Evolutionary conservation across 2,329 filamentous ascomycete genomes (phyloP).

Genomic region (Penicillium glabrum): DNA sequence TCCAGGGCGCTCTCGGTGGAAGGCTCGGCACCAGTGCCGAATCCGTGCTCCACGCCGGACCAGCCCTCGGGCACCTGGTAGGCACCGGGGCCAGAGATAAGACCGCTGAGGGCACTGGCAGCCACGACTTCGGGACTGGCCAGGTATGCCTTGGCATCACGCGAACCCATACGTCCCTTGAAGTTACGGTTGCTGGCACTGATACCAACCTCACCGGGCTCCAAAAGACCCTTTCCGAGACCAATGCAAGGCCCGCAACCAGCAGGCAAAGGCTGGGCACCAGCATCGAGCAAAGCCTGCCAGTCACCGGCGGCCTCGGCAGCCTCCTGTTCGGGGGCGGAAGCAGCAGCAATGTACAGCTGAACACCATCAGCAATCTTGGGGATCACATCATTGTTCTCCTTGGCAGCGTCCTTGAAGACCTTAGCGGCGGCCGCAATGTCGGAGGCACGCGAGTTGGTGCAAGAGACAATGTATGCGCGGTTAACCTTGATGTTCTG

Average conservation of each 20-base stretch:
- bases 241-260: conserved; percentile 88
- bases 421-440: conserved; percentile 79
- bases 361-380: conserved; percentile 75
- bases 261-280: conserved; percentile 68
- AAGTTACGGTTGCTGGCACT: conserved; percentile 85
- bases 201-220: conserved; percentile 84
- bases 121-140: conserved; percentile 89
- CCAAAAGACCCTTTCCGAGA: conserved; percentile 73
- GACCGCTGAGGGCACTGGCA: conserved; percentile 70
- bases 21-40: conserved; percentile 66
- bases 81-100: conserved; percentile 66
- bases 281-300: conserved; percentile 77
- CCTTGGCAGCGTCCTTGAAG: conserved; percentile 71
- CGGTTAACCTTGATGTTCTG: conserved; percentile 77
- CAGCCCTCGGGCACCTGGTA: conserved; percentile 71
- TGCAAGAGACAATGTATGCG: conserved; percentile 88
- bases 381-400: conserved; percentile 60
- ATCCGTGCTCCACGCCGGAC: conserved; percentile 62
- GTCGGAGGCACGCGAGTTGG: conserved; percentile 80
- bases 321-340: conserved; percentile 69
- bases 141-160: conserved; percentile 78
- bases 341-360: conserved; percentile 89
- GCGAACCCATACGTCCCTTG: conserved; percentile 84
- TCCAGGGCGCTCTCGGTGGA: conserved; percentile 70
- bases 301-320: conserved; percentile 83